Evolutionary conservation across 176 grass and related monocot genomes (phyloP).

Genomic region (Neostapfia colusana): DNA sequence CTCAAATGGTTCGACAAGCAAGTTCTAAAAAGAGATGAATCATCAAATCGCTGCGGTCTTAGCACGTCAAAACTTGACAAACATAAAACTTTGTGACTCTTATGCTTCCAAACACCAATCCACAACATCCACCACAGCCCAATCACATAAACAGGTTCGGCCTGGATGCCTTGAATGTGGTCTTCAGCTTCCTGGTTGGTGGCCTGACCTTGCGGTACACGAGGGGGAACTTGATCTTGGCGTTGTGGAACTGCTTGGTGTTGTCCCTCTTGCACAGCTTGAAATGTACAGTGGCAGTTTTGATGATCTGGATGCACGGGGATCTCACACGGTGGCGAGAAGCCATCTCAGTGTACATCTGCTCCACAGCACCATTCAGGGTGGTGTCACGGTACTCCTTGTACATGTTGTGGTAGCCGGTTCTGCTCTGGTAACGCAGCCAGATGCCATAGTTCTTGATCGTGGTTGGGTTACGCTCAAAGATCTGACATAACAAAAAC

Average conservation of each 20-base stretch:
- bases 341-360: conserved; percentile 90
- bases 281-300: conserved; percentile 57
- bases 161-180: conserved; percentile 74
- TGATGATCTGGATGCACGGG: conserved; percentile 83
- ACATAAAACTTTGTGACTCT: not conserved
- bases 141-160: conserved; percentile 74
- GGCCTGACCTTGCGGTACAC: conserved; percentile 75
- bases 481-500: conserved; percentile 49
- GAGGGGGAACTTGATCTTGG: conserved; percentile 79
- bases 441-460: conserved; percentile 94
- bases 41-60: conserved; percentile 8
- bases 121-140: not conserved
- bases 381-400: conserved; percentile 85
- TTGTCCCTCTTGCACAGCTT: conserved; percentile 79
- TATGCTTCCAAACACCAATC: not conserved
- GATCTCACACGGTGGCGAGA: conserved; percentile 75
- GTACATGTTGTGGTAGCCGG: conserved; percentile 92
- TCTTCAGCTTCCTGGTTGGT: conserved; percentile 73
- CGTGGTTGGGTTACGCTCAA: conserved; percentile 67
- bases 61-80: conserved; percentile 34
- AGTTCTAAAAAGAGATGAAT: conserved; percentile 12
- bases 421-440: conserved; percentile 84
- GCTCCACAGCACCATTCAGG: conserved; percentile 75
- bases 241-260: conserved; percentile 88
- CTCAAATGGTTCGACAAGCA: conserved; percentile 12